Evolutionary conservation across 148 eudicot genomes (phyloP).

Genomic region (Vaccinium darrowii): DNA sequence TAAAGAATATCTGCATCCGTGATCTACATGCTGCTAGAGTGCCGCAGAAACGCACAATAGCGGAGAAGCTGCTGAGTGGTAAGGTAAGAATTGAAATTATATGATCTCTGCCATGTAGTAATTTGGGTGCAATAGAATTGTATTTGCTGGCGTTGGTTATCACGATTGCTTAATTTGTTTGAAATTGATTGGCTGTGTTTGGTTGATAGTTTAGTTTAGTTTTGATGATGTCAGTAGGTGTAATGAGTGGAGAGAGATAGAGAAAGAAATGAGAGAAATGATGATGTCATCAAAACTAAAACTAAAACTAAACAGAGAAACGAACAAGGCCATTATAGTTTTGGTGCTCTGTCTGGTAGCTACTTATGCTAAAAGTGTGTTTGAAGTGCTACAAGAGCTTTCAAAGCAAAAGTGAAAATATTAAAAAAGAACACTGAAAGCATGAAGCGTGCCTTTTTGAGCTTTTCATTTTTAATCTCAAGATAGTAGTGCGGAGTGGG

Average conservation of each 20-base stretch:
- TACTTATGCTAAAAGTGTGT: neutral
- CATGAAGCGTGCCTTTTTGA: neutral
- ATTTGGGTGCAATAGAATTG: neutral
- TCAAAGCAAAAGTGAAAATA: neutral
- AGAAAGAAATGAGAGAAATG: too few species aligned
- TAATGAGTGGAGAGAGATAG: too few species aligned
- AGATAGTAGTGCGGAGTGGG: neutral
- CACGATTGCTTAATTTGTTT: neutral
- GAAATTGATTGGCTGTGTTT: too few species aligned
- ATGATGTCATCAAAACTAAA: too few species aligned
- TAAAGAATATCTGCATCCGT: constrained; percentile 60
- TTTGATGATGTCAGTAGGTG: too few species aligned
- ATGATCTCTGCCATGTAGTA: neutral
- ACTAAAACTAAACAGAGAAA: too few species aligned
- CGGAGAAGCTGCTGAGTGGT: constrained; percentile 63
- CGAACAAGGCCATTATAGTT: neutral
- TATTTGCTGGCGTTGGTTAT: neutral
- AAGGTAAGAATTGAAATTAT: constrained; percentile 48
- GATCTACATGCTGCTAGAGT: constrained; percentile 59
- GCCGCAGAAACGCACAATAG: constrained; percentile 43
- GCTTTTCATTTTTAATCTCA: neutral
- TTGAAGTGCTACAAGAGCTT: neutral
- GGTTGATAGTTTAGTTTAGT: too few species aligned
- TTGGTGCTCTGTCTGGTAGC: neutral
- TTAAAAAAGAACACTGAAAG: neutral